Base-by-base conservation (phyloP, 1,284 basidiomycete species). In the Coniophora puteana region DNA sequence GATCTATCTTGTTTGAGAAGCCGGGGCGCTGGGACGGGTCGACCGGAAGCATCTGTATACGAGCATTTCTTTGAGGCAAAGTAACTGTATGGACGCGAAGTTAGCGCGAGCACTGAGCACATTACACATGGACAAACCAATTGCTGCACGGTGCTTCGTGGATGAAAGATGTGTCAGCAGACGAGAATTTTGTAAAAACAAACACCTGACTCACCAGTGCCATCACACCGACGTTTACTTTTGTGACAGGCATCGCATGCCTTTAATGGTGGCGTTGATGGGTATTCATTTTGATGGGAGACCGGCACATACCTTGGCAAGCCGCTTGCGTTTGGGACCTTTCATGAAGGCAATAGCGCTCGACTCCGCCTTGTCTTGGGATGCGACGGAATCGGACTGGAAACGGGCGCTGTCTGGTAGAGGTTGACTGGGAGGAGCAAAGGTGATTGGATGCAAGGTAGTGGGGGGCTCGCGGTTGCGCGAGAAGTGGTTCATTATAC, bases 241-340 rank as follows among this genome's bases (percentile, higher is more conserved):
- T 84, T 87, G 58, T 89, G 87, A 58, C 86, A 89, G 40, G 83
- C 79, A 62, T 88, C 83, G 61, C 86, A 89, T 32, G 85, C 85
- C 83, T 87, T 54, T 38, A 43, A 43, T 36, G 44, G 36, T n/a
- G 36, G 21, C 40, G 47, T 37, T 42, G 30, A n/a, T 38, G 36
- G 31, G 20, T 18, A 40, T 13, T 21, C 28, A 39, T 37, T 30
- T 38, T 38, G 40, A 26, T 45, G 35, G 29, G 34, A 42, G 16
- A 40, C 29, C 28, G 39, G 13, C 20, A 49, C 54, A 33, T 38
- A 81, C 84, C 77, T 89, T 89, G 51, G 80, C 74, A 11, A 83
- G 72, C 33, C 80, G 71, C 56, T 83, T 83, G 46, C 80, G 72
- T 56, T 83, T 83, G 43, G 74, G 74, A 39, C 72, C 76, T 49